Evolutionary conservation across 148 eudicot genomes (phyloP).

Genomic region (Polygonum aviculare): DNA sequence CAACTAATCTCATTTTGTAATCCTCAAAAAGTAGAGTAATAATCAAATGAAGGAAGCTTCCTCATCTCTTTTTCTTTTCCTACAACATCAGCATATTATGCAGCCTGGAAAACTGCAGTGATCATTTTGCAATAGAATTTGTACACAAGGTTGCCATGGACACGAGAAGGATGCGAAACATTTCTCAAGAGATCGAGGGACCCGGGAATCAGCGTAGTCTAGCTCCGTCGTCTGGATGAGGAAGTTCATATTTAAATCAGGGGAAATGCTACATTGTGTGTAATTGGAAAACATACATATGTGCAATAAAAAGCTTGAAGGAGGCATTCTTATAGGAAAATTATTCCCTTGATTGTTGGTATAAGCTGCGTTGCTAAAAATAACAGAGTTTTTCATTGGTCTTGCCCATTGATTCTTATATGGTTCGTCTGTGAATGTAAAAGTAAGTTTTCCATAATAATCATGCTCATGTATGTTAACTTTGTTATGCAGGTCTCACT

Average conservation of each 20-base stretch:
- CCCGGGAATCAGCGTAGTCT: slow-evolving; percentile 51
- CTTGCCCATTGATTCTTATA: too few relatives aligned
- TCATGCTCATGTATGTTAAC: too few relatives aligned
- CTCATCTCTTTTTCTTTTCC: not conserved
- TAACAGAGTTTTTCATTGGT: too few relatives aligned
- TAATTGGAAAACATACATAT: not conserved
- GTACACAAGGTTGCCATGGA: slow-evolving; percentile 34
- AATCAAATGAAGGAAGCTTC: not conserved
- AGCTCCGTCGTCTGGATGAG: slow-evolving; percentile 36
- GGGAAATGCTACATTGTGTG: not conserved
- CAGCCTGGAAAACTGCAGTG: not conserved
- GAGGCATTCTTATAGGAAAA: slow-evolving; percentile 13
- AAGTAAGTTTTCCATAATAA: too few relatives aligned
- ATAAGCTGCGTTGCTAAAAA: too few relatives aligned
- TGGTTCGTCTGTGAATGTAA: too few relatives aligned
- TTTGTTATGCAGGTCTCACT: not conserved
- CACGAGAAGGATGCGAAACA: slow-evolving; percentile 39
- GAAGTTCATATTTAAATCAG: not conserved
- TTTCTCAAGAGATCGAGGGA: slow-evolving; percentile 57
- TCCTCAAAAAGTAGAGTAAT: not conserved
- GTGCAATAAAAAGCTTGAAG: not conserved
- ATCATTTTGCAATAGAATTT: slow-evolving; percentile 21
- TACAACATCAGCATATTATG: not conserved
- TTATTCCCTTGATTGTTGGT: not conserved
- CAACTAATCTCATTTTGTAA: not conserved